Evolutionary conservation across 2,329 filamentous ascomycete genomes (phyloP).

Genomic region (Fusarium virguliforme): DNA sequence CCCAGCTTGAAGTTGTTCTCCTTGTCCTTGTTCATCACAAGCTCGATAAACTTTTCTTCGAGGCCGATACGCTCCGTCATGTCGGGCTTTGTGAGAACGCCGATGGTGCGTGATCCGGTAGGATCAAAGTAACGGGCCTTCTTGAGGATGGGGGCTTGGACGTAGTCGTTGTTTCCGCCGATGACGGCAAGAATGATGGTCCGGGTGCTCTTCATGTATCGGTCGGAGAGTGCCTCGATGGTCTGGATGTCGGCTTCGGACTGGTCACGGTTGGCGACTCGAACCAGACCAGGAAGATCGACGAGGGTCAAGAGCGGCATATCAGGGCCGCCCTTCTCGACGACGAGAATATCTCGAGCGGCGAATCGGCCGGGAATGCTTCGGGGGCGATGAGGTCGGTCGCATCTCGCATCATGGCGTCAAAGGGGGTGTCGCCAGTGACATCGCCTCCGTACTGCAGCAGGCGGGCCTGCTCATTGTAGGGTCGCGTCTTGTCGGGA

Average conservation of each 20-base stretch:
- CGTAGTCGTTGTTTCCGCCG: slow-evolving; percentile 70
- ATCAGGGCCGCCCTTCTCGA: slow-evolving; percentile 73
- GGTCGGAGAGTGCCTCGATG: slow-evolving; percentile 67
- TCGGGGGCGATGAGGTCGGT: slow-evolving; percentile 67
- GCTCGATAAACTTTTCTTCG: slow-evolving; percentile 69
- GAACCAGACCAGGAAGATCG: slow-evolving; percentile 73
- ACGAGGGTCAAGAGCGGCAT: slow-evolving; percentile 74
- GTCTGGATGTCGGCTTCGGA: slow-evolving; percentile 68
- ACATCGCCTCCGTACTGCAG: slow-evolving; percentile 66
- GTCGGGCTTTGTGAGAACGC: slow-evolving; percentile 69
- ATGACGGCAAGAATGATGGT: slow-evolving; percentile 72
- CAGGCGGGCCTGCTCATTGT: slow-evolving; percentile 64
- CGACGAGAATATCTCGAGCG: slow-evolving; percentile 68
- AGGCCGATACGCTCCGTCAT: slow-evolving; percentile 68
- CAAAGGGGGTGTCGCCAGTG: slow-evolving; percentile 63
- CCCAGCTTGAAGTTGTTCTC: slow-evolving; percentile 68
- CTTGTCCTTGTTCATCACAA: slow-evolving; percentile 66
- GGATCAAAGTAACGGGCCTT: slow-evolving; percentile 68
- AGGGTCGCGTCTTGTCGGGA: slow-evolving; percentile 65
- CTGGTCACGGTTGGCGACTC: slow-evolving; percentile 68
- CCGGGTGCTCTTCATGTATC: slow-evolving; percentile 70
- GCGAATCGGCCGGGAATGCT: slow-evolving; percentile 68
- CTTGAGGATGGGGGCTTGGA: slow-evolving; percentile 67
- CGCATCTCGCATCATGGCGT: slow-evolving; percentile 66
- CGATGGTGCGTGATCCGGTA: slow-evolving; percentile 65